phyloP scores from a whole-genome alignment of 2,329 filamentous ascomycete species.

The Aspergillus floridensis region DNA sequence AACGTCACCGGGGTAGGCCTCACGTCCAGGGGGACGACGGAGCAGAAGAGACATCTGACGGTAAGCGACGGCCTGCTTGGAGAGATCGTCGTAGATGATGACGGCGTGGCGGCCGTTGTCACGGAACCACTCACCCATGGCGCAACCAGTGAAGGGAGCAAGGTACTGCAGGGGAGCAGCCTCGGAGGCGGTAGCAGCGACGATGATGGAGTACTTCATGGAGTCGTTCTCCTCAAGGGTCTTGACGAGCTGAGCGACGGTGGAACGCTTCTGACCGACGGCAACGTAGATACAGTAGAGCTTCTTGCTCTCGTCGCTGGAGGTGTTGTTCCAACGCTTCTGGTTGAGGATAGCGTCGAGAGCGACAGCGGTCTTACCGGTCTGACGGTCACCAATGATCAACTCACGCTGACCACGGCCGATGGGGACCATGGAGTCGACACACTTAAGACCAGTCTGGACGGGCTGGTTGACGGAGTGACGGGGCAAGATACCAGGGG shows the following conservation, averaged over 20 bases:
- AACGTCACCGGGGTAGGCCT: slow-evolving; percentile 98
- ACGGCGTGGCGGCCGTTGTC: slow-evolving; percentile 86
- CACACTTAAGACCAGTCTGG: slow-evolving; percentile 98
- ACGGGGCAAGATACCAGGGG: slow-evolving; percentile 95
- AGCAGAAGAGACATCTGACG: slow-evolving; percentile 98
- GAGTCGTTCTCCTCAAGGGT: slow-evolving; percentile 99
- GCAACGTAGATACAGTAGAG: slow-evolving; percentile 99
- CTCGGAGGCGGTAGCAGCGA: slow-evolving; percentile 96
- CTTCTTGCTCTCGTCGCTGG: slow-evolving; percentile 90
- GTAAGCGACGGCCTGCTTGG: slow-evolving; percentile 97
- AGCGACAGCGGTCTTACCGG: slow-evolving; percentile 97
- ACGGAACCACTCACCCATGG: slow-evolving; percentile 71
- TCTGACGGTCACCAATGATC: slow-evolving; percentile 99
- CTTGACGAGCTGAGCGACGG: slow-evolving; percentile 98
- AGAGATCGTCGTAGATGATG: slow-evolving; percentile 90
- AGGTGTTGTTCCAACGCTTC: slow-evolving; percentile 94
- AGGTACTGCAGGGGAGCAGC: slow-evolving; percentile 93
- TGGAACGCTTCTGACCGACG: slow-evolving; percentile 98
- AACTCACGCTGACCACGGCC: slow-evolving; percentile 99
- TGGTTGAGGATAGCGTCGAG: slow-evolving; percentile 99
- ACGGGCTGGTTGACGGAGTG: slow-evolving; percentile 97
- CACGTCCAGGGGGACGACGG: slow-evolving; percentile 96
- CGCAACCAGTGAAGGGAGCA: slow-evolving; percentile 79
- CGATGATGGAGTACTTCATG: slow-evolving; percentile 95
- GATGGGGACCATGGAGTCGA: slow-evolving; percentile 99